These are phyloP conservation scores for Actinomucor elegans DNA, from an alignment of 371 early-diverging fungal species.

Conservation along the genomic window DNA sequence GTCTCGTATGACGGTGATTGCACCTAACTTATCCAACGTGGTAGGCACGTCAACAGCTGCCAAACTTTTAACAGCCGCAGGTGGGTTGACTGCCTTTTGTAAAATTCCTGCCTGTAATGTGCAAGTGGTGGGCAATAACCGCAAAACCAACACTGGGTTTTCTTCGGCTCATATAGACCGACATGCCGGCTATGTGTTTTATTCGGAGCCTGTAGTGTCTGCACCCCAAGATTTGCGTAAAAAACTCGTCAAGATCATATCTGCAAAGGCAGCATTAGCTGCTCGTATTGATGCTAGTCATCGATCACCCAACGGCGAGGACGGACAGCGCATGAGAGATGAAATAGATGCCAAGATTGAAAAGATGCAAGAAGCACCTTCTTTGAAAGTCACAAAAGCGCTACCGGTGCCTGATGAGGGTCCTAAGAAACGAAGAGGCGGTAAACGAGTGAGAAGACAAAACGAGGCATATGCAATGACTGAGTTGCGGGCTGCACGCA, in stretches of 20 bases:
- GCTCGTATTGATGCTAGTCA: slow-evolving; percentile 88
- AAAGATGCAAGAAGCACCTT: slow-evolving; percentile 85
- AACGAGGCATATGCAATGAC: slow-evolving; percentile 87
- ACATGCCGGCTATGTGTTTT: slow-evolving; percentile 80
- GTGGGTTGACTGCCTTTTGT: slow-evolving; percentile 83
- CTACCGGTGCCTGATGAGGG: slow-evolving; percentile 93
- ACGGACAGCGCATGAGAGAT: slow-evolving; percentile 70
- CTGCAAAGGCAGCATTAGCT: slow-evolving; percentile 85
- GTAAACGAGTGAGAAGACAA: slow-evolving; percentile 78
- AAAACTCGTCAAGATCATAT: slow-evolving; percentile 76
- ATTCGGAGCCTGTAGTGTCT: slow-evolving; percentile 68
- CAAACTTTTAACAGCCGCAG: slow-evolving; percentile 87
- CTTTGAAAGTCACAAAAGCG: slow-evolving; percentile 81
- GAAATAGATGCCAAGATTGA: slow-evolving; percentile 89
- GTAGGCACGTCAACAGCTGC: slow-evolving; percentile 90
- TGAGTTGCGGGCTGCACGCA: slow-evolving; percentile 87
- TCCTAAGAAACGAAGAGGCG: slow-evolving; percentile 88
- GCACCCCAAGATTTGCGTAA: slow-evolving; percentile 76
- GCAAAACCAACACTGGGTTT: slow-evolving; percentile 73
- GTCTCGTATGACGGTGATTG: slow-evolving; percentile 89
- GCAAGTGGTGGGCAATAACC: slow-evolving; percentile 61
- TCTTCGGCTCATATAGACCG: slow-evolving; percentile 70
- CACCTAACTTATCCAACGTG: slow-evolving; percentile 91
- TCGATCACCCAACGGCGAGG: slow-evolving; percentile 64
- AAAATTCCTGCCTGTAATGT: slow-evolving; percentile 94